Percentiles rank a stretch among this genome's conserved stretches.
Conservation (phyloP, 148 eudicot genomes). For the Rhododendron simsii region DNA sequence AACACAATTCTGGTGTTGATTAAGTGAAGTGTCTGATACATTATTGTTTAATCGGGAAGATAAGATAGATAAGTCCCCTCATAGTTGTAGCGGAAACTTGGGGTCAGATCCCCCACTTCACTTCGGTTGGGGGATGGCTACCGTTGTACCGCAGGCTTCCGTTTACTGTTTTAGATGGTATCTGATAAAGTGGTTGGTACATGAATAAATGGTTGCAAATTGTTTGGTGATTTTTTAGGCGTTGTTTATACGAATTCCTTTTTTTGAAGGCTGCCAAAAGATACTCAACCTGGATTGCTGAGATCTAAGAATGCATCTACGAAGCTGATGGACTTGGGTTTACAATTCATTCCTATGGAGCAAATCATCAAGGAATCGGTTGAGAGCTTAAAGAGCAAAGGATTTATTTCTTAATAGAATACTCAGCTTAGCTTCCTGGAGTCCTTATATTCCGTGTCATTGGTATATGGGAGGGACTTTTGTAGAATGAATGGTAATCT, state of each 20-base stretch:
- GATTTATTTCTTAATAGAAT: conserved; percentile 49
- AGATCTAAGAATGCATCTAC: conserved; percentile 57
- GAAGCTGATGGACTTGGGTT: conserved; percentile 80
- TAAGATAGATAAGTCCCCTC: not conserved
- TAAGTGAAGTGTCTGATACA: not conserved
- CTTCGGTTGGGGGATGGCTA: not conserved
- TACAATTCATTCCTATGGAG: conserved; percentile 73
- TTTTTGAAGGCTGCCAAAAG: conserved; percentile 66
- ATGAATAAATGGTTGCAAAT: not conserved
- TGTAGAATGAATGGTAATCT: not conserved
- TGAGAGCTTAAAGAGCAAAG: conserved; percentile 75
- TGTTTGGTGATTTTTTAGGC: not conserved
- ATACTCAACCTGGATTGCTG: conserved; percentile 76
- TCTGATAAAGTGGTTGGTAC: not conserved
- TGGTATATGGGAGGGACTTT: not conserved
- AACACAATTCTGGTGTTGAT: not conserved
- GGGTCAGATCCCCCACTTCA: not conserved
- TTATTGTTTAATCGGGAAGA: not conserved
- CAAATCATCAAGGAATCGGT: conserved; percentile 77
- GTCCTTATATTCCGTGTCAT: not conserved
- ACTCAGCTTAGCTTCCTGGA: not conserved
- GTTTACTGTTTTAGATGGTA: not conserved
- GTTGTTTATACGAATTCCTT: not conserved
- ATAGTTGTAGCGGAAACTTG: not conserved
- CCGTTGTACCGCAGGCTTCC: not conserved